Evolutionary conservation across 2,329 filamentous ascomycete species (phyloP).

Genomic region (Trichoderma arundinaceum): DNA sequence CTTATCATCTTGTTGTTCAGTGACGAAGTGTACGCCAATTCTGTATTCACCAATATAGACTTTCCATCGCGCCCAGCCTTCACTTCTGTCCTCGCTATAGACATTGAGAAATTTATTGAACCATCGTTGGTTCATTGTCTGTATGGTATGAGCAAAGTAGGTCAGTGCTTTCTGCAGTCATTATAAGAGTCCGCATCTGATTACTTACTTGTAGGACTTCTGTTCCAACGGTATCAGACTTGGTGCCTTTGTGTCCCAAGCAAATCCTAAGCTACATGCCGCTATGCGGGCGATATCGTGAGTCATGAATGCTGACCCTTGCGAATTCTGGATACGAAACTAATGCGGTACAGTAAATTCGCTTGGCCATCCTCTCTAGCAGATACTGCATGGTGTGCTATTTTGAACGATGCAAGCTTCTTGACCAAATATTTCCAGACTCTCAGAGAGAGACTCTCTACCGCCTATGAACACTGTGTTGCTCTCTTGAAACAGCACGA

Average conservation of each 20-base stretch:
- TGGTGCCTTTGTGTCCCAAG: neutral
- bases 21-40: conserved; percentile 8
- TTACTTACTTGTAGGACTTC: neutral
- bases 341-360: neutral
- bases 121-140: conserved; percentile 1
- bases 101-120: neutral
- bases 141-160: conserved; percentile 13
- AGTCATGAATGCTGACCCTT: neutral
- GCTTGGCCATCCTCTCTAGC: conserved; percentile 7
- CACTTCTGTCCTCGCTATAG: neutral
- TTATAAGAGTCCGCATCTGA: neutral
- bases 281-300: conserved; percentile 3
- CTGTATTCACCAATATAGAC: neutral
- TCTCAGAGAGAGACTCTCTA: neutral
- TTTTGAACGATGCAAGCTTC: neutral
- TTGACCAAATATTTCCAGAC: neutral
- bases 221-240: conserved; percentile 11
- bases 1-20: neutral
- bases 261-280: neutral
- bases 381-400: neutral
- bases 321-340: no score
- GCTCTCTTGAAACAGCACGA: neutral
- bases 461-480: neutral
- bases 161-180: fast-evolving
- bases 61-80: neutral